Evolutionary conservation across 192 early-diverging fungal species (phyloP), one percentile per base, ranked within the genome.

Genomic region (Podila epigama): DNA sequence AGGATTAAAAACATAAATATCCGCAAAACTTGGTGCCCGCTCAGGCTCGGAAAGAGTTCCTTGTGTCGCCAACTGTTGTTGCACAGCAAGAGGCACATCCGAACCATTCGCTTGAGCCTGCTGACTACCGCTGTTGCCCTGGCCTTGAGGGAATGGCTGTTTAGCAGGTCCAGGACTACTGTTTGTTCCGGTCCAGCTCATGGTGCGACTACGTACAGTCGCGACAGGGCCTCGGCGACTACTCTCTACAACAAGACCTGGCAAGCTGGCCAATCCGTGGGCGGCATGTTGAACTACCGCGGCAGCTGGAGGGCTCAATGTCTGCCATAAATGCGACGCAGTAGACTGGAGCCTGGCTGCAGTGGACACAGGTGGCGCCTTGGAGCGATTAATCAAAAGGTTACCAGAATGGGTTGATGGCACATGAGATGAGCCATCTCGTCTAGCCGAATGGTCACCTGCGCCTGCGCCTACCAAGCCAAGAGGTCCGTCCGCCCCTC

Each of bases 1-100:
- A 2, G 87, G 87, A 58, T 88, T 85, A 40, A 88, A 85, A 5
- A 84, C 85, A 27, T 85, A 86, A 11, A 88, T 56, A 27, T 88
- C 85, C 31, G 73, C 66, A 64, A 63, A 77, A 48, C 73, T 86
- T 64, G 65, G 84, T 63, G 34, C 84, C 68, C 60, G 79, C 53
- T 66, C 68, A 48, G 65, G 77, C 25, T 67, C 68, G 0, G 63
- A 39, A 13, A 70, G 36, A 12, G 77, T 53, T 66, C 75, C 59
- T 70, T 84, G 60, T 32, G 66, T 58, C 28, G 70, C 79, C 33
- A 75, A 3, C 32, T 69, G 79, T 39, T 81, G 73, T 15, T 77
- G 73, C 8, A 83, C 70, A 20, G 81, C 82, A 54, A 82, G 67
- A 10, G 83, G 65, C 5, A 79, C 65, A 53, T 82, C 70, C 2